phyloP scores from a whole-genome alignment of 2,329 filamentous ascomycete species.

The Cladosporium halotolerans region DNA sequence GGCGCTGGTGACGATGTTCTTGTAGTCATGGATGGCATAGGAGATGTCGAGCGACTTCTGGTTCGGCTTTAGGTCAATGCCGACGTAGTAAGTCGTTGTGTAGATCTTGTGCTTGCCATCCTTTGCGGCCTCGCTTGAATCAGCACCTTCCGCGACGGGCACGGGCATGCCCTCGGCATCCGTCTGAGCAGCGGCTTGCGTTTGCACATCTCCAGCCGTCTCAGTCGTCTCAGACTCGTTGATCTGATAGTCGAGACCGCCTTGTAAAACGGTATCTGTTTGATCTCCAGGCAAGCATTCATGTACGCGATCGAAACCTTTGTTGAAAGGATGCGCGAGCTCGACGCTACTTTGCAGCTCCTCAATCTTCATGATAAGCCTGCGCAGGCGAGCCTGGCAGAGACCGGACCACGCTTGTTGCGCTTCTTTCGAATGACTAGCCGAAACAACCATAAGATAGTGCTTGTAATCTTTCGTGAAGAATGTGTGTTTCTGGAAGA shows the following conservation, averaged over 20 bases:
- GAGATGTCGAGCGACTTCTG: slow-evolving; percentile 71
- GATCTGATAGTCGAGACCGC: slow-evolving; percentile 56
- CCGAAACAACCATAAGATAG: slow-evolving; percentile 81
- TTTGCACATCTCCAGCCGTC: slow-evolving; percentile 44
- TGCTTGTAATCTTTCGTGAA: slow-evolving; percentile 93
- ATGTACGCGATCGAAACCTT: slow-evolving; percentile 82
- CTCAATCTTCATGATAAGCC: slow-evolving; percentile 78
- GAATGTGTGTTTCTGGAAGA: slow-evolving; percentile 87
- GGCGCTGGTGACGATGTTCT: slow-evolving; percentile 70
- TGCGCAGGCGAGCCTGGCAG: slow-evolving; percentile 86
- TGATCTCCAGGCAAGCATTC: slow-evolving; percentile 58
- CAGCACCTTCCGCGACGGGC: slow-evolving; percentile 25
- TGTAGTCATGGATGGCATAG: slow-evolving; percentile 79
- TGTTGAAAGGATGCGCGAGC: slow-evolving; percentile 85
- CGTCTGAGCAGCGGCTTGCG: slow-evolving; percentile 43
- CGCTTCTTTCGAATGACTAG: slow-evolving; percentile 74
- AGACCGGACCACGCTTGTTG: slow-evolving; percentile 85
- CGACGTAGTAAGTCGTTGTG: slow-evolving; percentile 92
- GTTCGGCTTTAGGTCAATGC: slow-evolving; percentile 69
- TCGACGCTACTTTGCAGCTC: slow-evolving; percentile 66
- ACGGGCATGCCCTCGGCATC: slow-evolving; percentile 35
- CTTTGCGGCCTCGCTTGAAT: slow-evolving; percentile 30
- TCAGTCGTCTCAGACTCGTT: slow-evolving; percentile 48
- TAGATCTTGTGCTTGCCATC: slow-evolving; percentile 55
- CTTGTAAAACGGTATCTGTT: slow-evolving; percentile 56